Evolutionary conservation across 495 filamentous ascomycete genomes (phyloP), one percentile per base, ranked within the genome.

Genomic region (Penicillium desertorum): DNA sequence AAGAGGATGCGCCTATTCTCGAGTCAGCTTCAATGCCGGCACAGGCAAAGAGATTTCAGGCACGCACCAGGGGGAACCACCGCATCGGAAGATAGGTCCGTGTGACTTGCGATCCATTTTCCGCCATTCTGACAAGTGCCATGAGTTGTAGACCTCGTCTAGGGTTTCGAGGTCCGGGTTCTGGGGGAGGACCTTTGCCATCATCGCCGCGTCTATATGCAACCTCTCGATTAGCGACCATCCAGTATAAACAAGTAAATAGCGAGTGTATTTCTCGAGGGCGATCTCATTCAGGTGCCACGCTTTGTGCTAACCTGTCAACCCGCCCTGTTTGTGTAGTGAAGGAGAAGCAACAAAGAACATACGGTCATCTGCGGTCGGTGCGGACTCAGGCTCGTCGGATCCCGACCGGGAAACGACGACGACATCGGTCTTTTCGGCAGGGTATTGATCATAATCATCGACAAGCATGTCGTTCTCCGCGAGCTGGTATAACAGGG

Each of bases 1-100:
- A 98, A 90, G 22, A 99, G 85, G 65, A 98, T 87, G 61, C 91
- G 89, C 92, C 89, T 92, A 63, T 42, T 43, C 36, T 23, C 17
- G 19, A 11, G 56, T 69, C 57, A 69, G 54, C 30, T 30, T n/a
- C 52, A 39, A 45, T 23, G 19, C 23, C 39, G 11, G 9, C 9
- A 22, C 50, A 23, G n/a, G 32, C 51, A 27, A 44, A 37, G 22
- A 53, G 39, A 50, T 43, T 55, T 55, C 42, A 37, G 17, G 32
- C 17, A 76, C 85, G 66, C 72, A 91, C 91, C 95, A 99, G 71
- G 93, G 92, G 70, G 82, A 87, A 34, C 88, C 91, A 39, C 88
- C 94, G 58, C 89, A 92, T 54, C 92, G 68, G 73, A 99, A 98
- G 51, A 85, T 71, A 0, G 95, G 95, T 7, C 95, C 90, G 76